A percentile compares a stretch with the other conserved stretches of the same genome.
phyloP scores from a whole-genome alignment of 2,329 filamentous ascomycete species.

The Cercospora sp. region DNA sequence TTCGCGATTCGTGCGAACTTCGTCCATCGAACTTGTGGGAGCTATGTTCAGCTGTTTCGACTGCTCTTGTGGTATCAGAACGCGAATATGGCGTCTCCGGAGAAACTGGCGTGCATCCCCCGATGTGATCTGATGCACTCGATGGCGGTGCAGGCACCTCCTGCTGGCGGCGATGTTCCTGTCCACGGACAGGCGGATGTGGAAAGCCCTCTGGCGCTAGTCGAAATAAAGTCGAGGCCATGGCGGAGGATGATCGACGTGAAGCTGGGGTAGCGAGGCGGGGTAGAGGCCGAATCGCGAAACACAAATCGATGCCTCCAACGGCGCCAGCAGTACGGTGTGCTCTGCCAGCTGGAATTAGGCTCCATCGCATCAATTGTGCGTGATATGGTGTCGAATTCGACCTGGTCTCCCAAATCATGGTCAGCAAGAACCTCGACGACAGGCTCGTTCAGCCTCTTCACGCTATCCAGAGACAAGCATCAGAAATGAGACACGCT shows the following conservation, averaged over 20 bases:
- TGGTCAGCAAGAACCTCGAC: not conserved
- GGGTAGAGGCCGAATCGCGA: slow-evolving; percentile 9
- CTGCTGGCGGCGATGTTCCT: not conserved
- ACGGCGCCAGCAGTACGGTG: not conserved
- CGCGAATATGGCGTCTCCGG: not conserved
- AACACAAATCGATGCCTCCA: not conserved
- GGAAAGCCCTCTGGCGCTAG: slow-evolving; percentile 1
- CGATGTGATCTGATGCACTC: not conserved
- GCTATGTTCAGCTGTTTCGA: not conserved
- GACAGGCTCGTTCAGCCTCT: not conserved
- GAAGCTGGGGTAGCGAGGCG: slow-evolving; percentile 21
- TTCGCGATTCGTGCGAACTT: not conserved
- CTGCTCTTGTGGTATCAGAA: not conserved
- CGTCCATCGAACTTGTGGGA: not conserved
- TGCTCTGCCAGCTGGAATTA: not conserved
- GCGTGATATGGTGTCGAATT: not conserved
- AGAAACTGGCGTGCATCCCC: not conserved
- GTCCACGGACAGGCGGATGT: slow-evolving; percentile 8
- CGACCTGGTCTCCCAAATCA: not conserved
- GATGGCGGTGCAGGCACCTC: not conserved
- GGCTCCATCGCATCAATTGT: not conserved
- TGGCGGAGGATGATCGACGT: slow-evolving; percentile 3
- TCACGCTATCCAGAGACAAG: not conserved
- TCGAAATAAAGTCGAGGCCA: slow-evolving; percentile 2
- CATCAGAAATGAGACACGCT: not conserved